Evolutionary conservation across 2,329 filamentous ascomycete genomes (phyloP), one percentile per base, ranked within the genome.

Genomic region (Lecanicillium sp.): DNA sequence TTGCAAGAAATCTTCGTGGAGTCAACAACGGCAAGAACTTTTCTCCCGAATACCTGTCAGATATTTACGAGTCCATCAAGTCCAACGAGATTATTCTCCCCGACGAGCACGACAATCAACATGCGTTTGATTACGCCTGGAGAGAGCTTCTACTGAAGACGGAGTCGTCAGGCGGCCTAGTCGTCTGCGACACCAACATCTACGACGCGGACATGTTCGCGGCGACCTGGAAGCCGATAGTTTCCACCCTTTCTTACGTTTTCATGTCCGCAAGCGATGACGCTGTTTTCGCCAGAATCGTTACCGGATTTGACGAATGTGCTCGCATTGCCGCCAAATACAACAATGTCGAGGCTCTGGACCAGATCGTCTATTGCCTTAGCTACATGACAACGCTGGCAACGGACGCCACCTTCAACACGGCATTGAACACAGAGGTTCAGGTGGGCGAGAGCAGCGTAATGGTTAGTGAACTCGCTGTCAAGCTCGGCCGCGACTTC

Each of bases 261-360:
- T 98, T 98, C 71, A 95, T 97, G 85, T 97, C 91, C 29, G 94
- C 94, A 14, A 95, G 90, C 0, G 94, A 98, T 60, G 93, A 98
- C 63, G 78, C 91, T 1, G 93, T 98, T 3, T 98, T 95, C 62
- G 88, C 88, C 29, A 82, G 93, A 51, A 87, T 98, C 15, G 89
- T 97, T 23, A 87, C 87, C 40, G 93, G 93, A 2, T 98, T 98
- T 60, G 89, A 95, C 58, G 91, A 98, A 65, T 97, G 91, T 63
- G 90, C 93, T 15, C 85, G 88, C 51, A 95, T 98, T 55, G 91
- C 93, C 5, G 83, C 88, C 7, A 87, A 83, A 60, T 91, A 96
- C 65, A 79, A 79, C 11, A 76, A 95, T 57, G 86, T 79, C 1
- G 90, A 95, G 56, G 90, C 88, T 27, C 76, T 98, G 24, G 94